These are phyloP conservation scores for Thalassiosira profunda DNA, from an alignment of 108 stramenopile genomes.

Conservation along the genomic window DNA sequence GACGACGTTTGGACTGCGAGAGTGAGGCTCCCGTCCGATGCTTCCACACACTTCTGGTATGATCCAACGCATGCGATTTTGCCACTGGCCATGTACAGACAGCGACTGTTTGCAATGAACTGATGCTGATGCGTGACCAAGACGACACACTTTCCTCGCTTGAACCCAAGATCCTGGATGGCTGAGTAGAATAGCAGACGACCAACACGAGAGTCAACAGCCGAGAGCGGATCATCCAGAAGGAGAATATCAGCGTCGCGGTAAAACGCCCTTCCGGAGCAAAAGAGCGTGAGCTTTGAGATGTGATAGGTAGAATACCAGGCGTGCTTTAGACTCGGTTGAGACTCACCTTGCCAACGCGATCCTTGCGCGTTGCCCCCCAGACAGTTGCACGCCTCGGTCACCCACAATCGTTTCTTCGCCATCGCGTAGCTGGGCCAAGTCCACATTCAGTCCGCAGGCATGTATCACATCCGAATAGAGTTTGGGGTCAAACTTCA, in stretches of 20 bases:
- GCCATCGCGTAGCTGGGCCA: slow-evolving; percentile 71
- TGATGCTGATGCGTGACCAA: slow-evolving; percentile 97
- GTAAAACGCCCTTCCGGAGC: slow-evolving; percentile 81
- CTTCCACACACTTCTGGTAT: slow-evolving; percentile 69
- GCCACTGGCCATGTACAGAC: slow-evolving; percentile 82
- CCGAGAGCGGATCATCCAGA: slow-evolving; percentile 94
- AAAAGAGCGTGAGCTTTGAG: no score
- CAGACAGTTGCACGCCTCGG: slow-evolving; percentile 91
- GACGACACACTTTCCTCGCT: slow-evolving; percentile 74
- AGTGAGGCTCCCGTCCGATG: slow-evolving; percentile 51
- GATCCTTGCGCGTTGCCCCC: slow-evolving; percentile 95
- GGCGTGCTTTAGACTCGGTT: no score
- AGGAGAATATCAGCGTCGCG: slow-evolving; percentile 77
- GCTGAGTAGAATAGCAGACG: slow-evolving; percentile 84
- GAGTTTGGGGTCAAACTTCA: slow-evolving; percentile 46
- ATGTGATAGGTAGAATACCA: no score
- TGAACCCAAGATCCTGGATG: slow-evolving; percentile 60
- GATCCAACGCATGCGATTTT: slow-evolving; percentile 65
- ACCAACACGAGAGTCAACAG: slow-evolving; percentile 94
- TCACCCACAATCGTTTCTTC: slow-evolving; percentile 93
- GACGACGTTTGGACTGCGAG: slow-evolving; percentile 31
- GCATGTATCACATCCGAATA: slow-evolving; percentile 77
- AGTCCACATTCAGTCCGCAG: slow-evolving; percentile 78
- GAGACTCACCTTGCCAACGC: slow-evolving; percentile 84
- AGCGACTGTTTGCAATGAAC: slow-evolving; percentile 66